phyloP scores from a whole-genome alignment of 352 stramenopile genomes.

The Plasmopara muralis region DNA sequence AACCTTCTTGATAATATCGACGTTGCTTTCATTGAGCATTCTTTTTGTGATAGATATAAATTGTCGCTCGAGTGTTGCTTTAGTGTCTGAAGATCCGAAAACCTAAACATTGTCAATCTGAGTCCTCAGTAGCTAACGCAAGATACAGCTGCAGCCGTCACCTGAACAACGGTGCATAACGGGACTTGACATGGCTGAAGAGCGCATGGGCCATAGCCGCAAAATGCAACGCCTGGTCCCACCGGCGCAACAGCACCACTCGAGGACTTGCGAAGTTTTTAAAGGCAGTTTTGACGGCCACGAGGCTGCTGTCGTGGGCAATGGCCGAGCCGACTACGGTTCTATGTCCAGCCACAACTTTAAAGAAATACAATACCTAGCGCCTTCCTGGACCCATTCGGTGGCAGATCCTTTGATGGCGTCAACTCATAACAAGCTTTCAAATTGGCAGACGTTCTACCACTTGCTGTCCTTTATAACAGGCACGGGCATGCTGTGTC shows the following conservation, averaged over 20 bases:
- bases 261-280: slow-evolving; percentile 20
- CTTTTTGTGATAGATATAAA: too few relatives aligned
- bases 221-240: slow-evolving; percentile 31
- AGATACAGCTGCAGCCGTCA: slow-evolving; percentile 2
- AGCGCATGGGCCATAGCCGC: slow-evolving; percentile 21
- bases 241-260: slow-evolving; percentile 16
- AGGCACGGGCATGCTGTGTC: slow-evolving; percentile 61
- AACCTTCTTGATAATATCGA: too few relatives aligned
- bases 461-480: slow-evolving; percentile 74
- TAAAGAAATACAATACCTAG: slow-evolving; percentile 10
- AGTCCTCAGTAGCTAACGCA: slow-evolving; percentile 3
- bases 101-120: slow-evolving; percentile 1
- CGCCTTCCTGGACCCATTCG: slow-evolving; percentile 12
- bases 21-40: too few relatives aligned
- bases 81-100: slow-evolving; percentile 1
- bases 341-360: slow-evolving; percentile 3
- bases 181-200: slow-evolving; percentile 10
- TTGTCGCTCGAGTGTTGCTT: slow-evolving; percentile 10
- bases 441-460: slow-evolving; percentile 57
- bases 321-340: slow-evolving; percentile 14
- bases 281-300: slow-evolving; percentile 21
- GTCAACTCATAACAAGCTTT: slow-evolving; percentile 24
- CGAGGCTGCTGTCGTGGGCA: slow-evolving; percentile 12
- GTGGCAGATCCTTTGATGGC: slow-evolving; percentile 9
- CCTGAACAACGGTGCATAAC: slow-evolving; percentile 3